These are phyloP conservation scores for Tuber aestivum DNA, from an alignment of 495 filamentous ascomycete genomes.

Conservation along the genomic window DNA sequence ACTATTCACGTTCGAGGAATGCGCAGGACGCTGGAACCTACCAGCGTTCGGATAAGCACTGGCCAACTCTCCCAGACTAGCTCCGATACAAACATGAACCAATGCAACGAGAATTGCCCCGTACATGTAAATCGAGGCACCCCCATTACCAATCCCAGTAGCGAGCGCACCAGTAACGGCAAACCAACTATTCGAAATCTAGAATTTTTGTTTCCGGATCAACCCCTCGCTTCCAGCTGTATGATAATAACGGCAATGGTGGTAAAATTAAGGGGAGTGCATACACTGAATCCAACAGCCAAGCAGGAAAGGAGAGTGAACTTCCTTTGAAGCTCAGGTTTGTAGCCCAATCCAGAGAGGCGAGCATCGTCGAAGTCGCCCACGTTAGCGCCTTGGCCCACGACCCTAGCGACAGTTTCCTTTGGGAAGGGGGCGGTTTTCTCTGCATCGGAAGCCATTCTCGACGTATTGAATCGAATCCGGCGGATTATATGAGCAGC, in stretches of 20 bases:
- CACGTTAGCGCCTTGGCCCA: not conserved
- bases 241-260: not conserved
- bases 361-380: slow-evolving; percentile 24
- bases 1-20: not conserved
- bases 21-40: slow-evolving; percentile 4
- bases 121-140: slow-evolving; percentile 28
- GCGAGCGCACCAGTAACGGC: slow-evolving; percentile 27
- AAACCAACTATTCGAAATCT: slow-evolving; percentile 38
- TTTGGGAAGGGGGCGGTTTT: not conserved
- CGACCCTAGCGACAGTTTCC: not conserved
- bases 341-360: slow-evolving; percentile 31
- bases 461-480: not conserved
- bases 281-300: slow-evolving; percentile 35
- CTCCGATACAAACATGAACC: slow-evolving; percentile 30
- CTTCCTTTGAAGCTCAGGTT: slow-evolving; percentile 29
- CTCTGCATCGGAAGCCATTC: not conserved
- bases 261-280: not conserved
- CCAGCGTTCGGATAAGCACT: slow-evolving; percentile 37
- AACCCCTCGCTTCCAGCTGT: not conserved
- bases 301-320: slow-evolving; percentile 33
- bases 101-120: slow-evolving; percentile 31
- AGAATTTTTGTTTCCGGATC: not conserved
- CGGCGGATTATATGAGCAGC: not conserved
- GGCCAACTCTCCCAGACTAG: slow-evolving; percentile 32
- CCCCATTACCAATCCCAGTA: slow-evolving; percentile 30